Conservation (phyloP, 1,284 basidiomycete species). For the Rhodotorula sp. region DNA sequence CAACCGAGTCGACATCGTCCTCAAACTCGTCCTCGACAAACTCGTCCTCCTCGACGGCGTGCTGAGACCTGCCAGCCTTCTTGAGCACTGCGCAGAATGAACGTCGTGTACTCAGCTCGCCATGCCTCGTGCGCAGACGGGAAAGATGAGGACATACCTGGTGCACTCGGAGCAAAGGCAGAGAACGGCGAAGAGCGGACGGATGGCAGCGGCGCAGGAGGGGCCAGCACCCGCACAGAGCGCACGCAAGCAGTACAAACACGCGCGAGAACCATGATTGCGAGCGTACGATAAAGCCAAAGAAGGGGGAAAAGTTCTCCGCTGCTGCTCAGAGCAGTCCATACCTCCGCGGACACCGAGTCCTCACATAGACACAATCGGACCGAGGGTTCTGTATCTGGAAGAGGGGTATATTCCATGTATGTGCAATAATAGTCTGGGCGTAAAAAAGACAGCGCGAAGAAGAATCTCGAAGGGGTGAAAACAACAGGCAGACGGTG, state of each 20-base stretch:
- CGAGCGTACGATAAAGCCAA: neutral
- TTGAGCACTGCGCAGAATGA: neutral
- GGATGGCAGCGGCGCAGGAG: neutral
- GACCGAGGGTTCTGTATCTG: neutral
- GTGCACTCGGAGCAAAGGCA: neutral
- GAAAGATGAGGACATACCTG: neutral
- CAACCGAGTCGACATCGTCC: constrained; percentile 9
- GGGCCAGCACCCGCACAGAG: neutral
- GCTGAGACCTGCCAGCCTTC: neutral
- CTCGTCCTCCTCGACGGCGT: constrained; percentile 11
- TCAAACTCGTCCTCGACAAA: constrained; percentile 17
- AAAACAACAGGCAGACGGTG: too few species aligned
- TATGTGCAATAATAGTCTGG: neutral
- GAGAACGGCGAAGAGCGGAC: constrained; percentile 1
- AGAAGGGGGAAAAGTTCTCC: too few species aligned
- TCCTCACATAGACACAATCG: neutral
- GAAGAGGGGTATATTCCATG: neutral
- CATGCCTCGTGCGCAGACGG: neutral
- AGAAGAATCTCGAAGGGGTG: neutral
- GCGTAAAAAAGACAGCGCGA: neutral
- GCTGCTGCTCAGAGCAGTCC: neutral
- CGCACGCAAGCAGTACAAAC: constrained; percentile 9
- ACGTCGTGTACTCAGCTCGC: neutral
- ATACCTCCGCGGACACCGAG: neutral
- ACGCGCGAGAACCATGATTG: constrained; percentile 3